These are phyloP conservation scores for Colletotrichum plurivorum DNA, from an alignment of 2,329 filamentous ascomycete genomes.

Conservation along the genomic window DNA sequence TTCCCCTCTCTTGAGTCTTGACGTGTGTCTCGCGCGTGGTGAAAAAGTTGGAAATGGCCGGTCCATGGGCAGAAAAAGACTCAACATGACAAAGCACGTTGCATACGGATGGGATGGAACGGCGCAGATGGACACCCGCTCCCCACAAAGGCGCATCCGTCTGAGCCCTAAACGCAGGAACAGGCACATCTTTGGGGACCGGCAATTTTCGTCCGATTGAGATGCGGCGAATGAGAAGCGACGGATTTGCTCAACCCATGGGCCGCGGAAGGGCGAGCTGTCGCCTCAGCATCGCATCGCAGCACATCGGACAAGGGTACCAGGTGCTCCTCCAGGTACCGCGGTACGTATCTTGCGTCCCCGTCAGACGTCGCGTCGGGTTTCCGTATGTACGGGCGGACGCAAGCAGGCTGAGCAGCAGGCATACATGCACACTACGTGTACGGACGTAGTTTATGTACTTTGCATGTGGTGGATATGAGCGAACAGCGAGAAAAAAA, in stretches of 20 bases:
- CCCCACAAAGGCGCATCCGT: constrained; percentile 29
- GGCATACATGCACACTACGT: background rate
- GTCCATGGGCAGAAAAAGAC: constrained; percentile 28
- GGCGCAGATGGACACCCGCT: constrained; percentile 4
- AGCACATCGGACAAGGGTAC: constrained; percentile 29
- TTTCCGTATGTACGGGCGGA: background rate
- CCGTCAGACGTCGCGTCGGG: constrained; percentile 11
- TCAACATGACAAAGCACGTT: constrained; percentile 34
- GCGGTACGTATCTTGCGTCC: constrained; percentile 17
- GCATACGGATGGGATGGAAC: constrained; percentile 5
- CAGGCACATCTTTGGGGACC: constrained; percentile 30
- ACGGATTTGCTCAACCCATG: constrained; percentile 30
- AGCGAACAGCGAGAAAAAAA: too few species aligned
- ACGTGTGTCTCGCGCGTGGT: background rate
- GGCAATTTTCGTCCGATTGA: constrained; percentile 33
- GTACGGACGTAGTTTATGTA: background rate
- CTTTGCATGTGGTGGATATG: background rate
- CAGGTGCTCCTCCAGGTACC: constrained; percentile 18
- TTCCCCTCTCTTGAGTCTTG: constrained; percentile 17
- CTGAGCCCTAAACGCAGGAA: constrained; percentile 40
- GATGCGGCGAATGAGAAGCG: constrained; percentile 37
- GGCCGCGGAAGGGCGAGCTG: constrained; percentile 25
- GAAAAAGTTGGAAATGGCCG: constrained; percentile 1
- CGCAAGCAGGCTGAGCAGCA: background rate
- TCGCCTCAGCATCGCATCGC: constrained; percentile 35